Evolutionary conservation across 2,329 filamentous ascomycete genomes (phyloP).

Genomic region (Alternaria sp.): DNA sequence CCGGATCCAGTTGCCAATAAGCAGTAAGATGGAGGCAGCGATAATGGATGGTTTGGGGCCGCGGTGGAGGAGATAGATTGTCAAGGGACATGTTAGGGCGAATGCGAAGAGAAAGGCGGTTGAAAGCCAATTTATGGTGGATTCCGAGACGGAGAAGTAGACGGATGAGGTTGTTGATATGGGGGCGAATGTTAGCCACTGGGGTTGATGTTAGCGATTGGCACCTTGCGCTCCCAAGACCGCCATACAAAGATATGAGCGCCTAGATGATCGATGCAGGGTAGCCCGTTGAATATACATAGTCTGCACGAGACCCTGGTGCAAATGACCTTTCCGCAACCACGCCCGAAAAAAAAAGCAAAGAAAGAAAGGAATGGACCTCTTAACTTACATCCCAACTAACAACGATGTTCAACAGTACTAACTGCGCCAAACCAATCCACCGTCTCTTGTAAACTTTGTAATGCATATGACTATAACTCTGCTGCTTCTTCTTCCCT

Average conservation of each 20-base stretch:
- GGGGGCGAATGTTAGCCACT: constrained; percentile 94
- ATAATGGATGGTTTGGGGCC: constrained; percentile 83
- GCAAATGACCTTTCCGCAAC: no score
- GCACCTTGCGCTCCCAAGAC: no score
- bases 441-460: constrained; percentile 83
- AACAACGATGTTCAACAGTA: constrained; percentile 88
- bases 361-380: not conserved
- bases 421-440: constrained; percentile 84
- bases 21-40: constrained; percentile 73
- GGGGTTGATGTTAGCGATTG: not conserved
- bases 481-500: constrained; percentile 28
- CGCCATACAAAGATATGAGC: no score
- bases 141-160: constrained; percentile 79
- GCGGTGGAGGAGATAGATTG: constrained; percentile 78
- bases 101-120: constrained; percentile 90
- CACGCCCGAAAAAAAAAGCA: not conserved
- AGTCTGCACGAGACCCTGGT: no score
- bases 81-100: constrained; percentile 71
- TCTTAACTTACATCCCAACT: constrained; percentile 85
- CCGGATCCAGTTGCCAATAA: constrained; percentile 90
- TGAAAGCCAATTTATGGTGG: constrained; percentile 89
- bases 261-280: not conserved
- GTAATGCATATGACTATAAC: constrained; percentile 48
- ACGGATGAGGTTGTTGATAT: constrained; percentile 75
- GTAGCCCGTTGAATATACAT: no score